Evolutionary conservation across 176 grass and related monocot genomes (phyloP).

Genomic region (Avena atlantica): DNA sequence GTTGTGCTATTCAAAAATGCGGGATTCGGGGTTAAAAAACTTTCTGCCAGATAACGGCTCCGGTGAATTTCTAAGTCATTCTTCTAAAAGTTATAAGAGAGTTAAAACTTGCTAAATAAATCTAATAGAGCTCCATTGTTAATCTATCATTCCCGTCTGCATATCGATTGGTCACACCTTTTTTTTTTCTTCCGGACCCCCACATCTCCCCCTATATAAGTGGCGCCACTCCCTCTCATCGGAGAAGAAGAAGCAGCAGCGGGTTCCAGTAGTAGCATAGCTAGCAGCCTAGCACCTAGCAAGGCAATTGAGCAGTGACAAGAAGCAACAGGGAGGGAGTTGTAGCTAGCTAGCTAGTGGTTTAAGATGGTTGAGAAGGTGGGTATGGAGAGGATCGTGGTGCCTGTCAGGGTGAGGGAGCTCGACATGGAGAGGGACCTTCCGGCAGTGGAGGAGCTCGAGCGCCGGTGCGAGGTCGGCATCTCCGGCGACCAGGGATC

Average conservation of each 20-base stretch:
- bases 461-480: constrained; percentile 62
- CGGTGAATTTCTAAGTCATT: too few relatives aligned
- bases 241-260: constrained; percentile 12
- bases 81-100: too few relatives aligned
- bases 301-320: not conserved
- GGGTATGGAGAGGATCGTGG: constrained; percentile 19
- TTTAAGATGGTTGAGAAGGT: constrained; percentile 28
- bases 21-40: too few relatives aligned
- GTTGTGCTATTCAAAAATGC: too few relatives aligned
- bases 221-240: not conserved
- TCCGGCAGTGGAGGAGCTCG: constrained; percentile 60
- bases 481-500: constrained; percentile 30
- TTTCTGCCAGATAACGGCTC: too few relatives aligned
- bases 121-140: too few relatives aligned
- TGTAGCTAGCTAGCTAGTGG: not conserved
- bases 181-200: not conserved
- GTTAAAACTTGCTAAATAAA: too few relatives aligned
- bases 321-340: not conserved
- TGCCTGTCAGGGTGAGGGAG: constrained; percentile 55
- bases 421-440: constrained; percentile 62
- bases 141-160: too few relatives aligned
- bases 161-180: too few relatives aligned
- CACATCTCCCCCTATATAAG: constrained; percentile 44
- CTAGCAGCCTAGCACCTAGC: not conserved
- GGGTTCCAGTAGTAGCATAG: constrained; percentile 1